These are phyloP conservation scores for Mycena pura DNA, from an alignment of 768 basidiomycete species.

Conservation along the genomic window DNA sequence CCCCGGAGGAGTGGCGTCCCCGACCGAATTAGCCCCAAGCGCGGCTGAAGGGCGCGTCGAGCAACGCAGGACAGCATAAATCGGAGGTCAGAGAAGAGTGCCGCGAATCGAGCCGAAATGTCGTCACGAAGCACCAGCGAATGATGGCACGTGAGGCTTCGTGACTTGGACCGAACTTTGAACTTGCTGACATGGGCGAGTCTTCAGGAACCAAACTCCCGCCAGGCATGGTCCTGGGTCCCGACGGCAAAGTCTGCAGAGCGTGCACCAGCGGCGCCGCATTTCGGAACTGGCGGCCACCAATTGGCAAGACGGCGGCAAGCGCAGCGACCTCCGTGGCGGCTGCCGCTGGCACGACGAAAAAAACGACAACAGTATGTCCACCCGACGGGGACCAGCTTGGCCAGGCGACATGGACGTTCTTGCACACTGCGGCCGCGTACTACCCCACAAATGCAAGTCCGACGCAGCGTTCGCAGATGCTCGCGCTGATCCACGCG, in stretches of 20 bases:
- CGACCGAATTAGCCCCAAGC: neutral
- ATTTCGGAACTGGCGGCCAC: conserved; percentile 73
- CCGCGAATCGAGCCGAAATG: too few species aligned
- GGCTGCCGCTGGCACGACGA: conserved; percentile 40
- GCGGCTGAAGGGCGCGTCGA: conserved; percentile 5
- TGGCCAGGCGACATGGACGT: conserved; percentile 95
- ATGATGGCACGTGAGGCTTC: too few species aligned
- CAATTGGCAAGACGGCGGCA: conserved; percentile 41
- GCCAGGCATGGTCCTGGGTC: conserved; percentile 87
- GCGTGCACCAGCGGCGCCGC: conserved; percentile 68
- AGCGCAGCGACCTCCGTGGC: conserved; percentile 40
- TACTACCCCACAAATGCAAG: conserved; percentile 91
- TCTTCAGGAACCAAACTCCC: conserved; percentile 47
- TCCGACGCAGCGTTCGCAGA: conserved; percentile 76
- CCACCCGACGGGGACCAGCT: conserved; percentile 91
- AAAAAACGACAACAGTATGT: conserved; percentile 67
- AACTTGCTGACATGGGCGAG: too few species aligned
- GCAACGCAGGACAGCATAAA: conserved; percentile 12
- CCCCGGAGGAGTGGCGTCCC: neutral
- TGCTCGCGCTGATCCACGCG: conserved; percentile 80
- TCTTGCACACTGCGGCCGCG: conserved; percentile 93
- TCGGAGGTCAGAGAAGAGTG: neutral
- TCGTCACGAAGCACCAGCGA: too few species aligned
- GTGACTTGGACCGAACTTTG: too few species aligned
- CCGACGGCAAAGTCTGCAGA: conserved; percentile 96